Base-by-base conservation (phyloP, 2,329 filamentous ascomycete species). In the Tolypocladium paradoxum region DNA sequence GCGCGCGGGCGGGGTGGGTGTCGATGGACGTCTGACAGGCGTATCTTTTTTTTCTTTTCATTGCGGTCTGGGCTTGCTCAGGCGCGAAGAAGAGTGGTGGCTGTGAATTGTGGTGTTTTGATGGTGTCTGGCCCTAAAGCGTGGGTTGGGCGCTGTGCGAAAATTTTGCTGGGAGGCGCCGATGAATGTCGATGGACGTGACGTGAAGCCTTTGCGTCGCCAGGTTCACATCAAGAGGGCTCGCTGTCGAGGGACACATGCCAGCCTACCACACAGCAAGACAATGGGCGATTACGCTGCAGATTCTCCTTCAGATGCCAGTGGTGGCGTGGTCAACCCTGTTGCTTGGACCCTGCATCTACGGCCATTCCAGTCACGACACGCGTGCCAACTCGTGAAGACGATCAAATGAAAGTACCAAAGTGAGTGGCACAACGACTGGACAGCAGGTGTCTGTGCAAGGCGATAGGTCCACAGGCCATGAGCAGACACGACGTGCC, bases 21-120 rank as follows among this genome's bases (percentile, higher is more conserved):
- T 81, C 77, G 87, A 87, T 78, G 86, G 85, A 88, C 81, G 87
- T 91, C 88, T 93, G 88, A 92, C 88, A 88, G 88, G 78, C 70
- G 61, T 69, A 67, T 78, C 76, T 70, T 66, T 64, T 64, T 61
- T 65, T 57, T 74, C 74, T 81, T 82, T 82, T 81, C 76, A 72
- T 78, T 81, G 65, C 70, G n/a, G 62, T 68, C 64, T 61, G 72
- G 69, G 76, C 73, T 72, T 66, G 60, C 69, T 63, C 62, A 67
- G 74, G 54, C 57, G 73, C 65, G 74, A 81, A 65, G 81, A 82
- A 81, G 77, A 76, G 53, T 24, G 40, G 22, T n/a, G 22, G 38
- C 33, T 54, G 20, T 33, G 43, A 11, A 14, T 33, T 12, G n/a
- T n/a, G n/a, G n/a, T n/a, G n/a, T n/a, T n/a, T n/a, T n/a, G n/a